These are phyloP conservation scores for Salix brachista DNA, from an alignment of 345 rosid species.

Conservation along the genomic window DNA sequence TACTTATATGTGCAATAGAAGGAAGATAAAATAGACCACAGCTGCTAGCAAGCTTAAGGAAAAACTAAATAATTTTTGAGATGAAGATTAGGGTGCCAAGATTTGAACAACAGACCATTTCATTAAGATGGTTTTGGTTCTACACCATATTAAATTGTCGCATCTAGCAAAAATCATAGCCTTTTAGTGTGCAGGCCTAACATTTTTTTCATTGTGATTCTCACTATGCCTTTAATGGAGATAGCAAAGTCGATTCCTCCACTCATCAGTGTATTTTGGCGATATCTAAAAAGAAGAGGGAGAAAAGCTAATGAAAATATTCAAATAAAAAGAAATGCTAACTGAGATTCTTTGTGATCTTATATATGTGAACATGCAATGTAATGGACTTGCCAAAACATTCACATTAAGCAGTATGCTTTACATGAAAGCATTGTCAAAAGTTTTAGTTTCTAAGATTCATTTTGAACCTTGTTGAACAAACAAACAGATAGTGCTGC, in stretches of 20 bases:
- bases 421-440: not conserved
- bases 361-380: not conserved
- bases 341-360: no score
- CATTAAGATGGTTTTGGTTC: not conserved
- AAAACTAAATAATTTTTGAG: no score
- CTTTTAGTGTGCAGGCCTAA: not conserved
- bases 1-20: not conserved
- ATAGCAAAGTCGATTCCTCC: not conserved
- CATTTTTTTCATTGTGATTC: not conserved
- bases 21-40: not conserved
- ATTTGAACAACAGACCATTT: not conserved
- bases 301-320: no score
- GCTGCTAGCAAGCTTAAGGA: not conserved
- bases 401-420: not conserved
- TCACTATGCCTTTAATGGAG: not conserved
- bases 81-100: not conserved
- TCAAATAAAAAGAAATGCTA: no score
- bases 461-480: not conserved
- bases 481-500: not conserved
- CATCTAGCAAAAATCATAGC: not conserved
- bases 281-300: no score
- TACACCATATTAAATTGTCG: not conserved
- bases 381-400: not conserved
- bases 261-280: not conserved
- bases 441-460: not conserved